These are phyloP conservation scores for Neoboletus magnificus DNA, from an alignment of 768 basidiomycete species.

Conservation along the genomic window DNA sequence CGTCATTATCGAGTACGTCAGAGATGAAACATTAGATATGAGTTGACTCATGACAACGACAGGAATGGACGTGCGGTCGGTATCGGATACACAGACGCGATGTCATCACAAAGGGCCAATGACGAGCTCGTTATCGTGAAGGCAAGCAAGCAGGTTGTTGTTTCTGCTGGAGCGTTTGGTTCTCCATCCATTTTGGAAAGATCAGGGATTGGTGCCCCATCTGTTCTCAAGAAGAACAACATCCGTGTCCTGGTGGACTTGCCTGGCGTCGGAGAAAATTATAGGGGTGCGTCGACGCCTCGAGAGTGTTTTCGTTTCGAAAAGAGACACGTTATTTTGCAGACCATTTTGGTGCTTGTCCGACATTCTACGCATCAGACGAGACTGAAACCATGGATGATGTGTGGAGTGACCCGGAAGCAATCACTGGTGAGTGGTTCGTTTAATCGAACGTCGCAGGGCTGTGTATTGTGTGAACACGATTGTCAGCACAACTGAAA, in stretches of 20 bases:
- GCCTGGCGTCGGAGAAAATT: slow-evolving; percentile 66
- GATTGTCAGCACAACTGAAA: slow-evolving; percentile 22
- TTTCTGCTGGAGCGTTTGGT: slow-evolving; percentile 46
- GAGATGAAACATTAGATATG: too few relatives aligned
- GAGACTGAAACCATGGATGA: slow-evolving; percentile 48
- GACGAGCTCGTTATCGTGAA: slow-evolving; percentile 14
- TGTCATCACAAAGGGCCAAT: slow-evolving; percentile 16
- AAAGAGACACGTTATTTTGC: background rate
- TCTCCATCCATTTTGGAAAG: slow-evolving; percentile 57
- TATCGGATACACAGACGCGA: slow-evolving; percentile 34
- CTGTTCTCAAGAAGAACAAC: slow-evolving; percentile 43
- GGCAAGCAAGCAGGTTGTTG: slow-evolving; percentile 34
- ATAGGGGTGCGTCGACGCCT: slow-evolving; percentile 38
- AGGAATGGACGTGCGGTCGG: slow-evolving; percentile 38
- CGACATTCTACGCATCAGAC: slow-evolving; percentile 38
- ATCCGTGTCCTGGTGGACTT: slow-evolving; percentile 56
- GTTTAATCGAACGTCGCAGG: too few relatives aligned
- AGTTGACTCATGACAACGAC: background rate
- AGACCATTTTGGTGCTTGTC: slow-evolving; percentile 31
- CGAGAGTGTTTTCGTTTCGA: background rate
- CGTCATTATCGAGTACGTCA: background rate
- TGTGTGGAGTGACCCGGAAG: slow-evolving; percentile 39
- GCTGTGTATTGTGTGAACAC: background rate
- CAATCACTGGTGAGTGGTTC: slow-evolving; percentile 36
- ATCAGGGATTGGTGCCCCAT: slow-evolving; percentile 63